These are phyloP conservation scores for Diaporthe amygdali DNA, from an alignment of 2,329 filamentous ascomycete genomes.

Conservation along the genomic window DNA sequence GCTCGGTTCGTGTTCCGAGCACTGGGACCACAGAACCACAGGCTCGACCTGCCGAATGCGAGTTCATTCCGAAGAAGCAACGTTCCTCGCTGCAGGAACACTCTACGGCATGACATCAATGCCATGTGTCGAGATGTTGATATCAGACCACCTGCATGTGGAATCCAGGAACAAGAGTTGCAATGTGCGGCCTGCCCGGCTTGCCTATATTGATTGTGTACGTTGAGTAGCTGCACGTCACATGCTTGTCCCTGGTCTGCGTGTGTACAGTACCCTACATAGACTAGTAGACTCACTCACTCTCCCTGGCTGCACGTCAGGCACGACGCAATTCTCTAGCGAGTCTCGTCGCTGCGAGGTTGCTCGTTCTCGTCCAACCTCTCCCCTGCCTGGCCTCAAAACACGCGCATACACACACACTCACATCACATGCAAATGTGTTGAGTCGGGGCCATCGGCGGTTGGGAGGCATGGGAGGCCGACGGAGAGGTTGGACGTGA, in stretches of 20 bases:
- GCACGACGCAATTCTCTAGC: neutral
- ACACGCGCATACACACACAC: neutral
- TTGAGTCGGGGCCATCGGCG: neutral
- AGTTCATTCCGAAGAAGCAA: neutral
- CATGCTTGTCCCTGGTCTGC: neutral
- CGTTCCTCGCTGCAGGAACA: constrained; percentile 9
- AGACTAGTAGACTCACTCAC: no score
- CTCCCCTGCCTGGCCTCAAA: neutral
- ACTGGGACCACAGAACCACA: neutral
- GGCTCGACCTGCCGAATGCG: neutral
- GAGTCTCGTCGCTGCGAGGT: neutral
- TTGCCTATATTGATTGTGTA: no score
- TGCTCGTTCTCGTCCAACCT: no score
- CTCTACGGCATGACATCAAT: neutral
- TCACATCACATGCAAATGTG: neutral
- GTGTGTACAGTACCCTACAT: neutral
- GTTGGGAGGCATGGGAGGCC: neutral
- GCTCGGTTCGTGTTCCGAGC: neutral
- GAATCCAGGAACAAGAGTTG: neutral
- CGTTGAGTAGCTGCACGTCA: neutral
- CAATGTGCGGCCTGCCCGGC: neutral
- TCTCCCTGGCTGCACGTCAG: neutral
- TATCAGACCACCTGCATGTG: neutral
- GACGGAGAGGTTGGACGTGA: neutral
- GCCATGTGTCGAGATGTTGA: neutral